Percentiles rank a stretch among this genome's conserved stretches.
Conservation (phyloP, 2,329 filamentous ascomycete genomes). For the Pyrenophora teres region DNA sequence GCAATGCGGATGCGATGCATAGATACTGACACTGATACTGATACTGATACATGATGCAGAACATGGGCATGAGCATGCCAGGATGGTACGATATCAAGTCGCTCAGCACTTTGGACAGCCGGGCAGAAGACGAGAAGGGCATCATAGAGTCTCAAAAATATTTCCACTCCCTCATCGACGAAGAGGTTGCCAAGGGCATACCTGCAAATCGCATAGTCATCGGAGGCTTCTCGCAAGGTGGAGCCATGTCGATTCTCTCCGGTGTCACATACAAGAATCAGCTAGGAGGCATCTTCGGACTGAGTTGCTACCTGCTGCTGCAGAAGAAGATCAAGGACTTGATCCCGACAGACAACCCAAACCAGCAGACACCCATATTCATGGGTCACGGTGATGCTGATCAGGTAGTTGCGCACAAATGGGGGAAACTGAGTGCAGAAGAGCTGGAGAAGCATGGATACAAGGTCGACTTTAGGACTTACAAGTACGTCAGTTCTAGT, state of each 20-base stretch:
- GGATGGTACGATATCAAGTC: slow-evolving; percentile 80
- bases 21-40: not conserved
- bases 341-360: slow-evolving; percentile 55
- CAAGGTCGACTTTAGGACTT: slow-evolving; percentile 75
- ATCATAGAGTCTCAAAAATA: slow-evolving; percentile 74
- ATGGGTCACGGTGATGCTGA: slow-evolving; percentile 87
- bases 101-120: slow-evolving; percentile 52
- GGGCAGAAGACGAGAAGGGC: slow-evolving; percentile 70
- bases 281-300: slow-evolving; percentile 83
- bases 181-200: slow-evolving; percentile 81
- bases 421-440: slow-evolving; percentile 70
- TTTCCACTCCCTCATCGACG: slow-evolving; percentile 77
- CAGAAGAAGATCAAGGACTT: slow-evolving; percentile 63
- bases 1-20: not conserved
- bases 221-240: slow-evolving; percentile 85
- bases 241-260: slow-evolving; percentile 81
- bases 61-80: slow-evolving; percentile 78
- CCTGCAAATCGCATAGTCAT: slow-evolving; percentile 81
- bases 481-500: slow-evolving; percentile 59
- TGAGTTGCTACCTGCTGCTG: slow-evolving; percentile 82
- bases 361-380: slow-evolving; percentile 80
- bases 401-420: slow-evolving; percentile 69
- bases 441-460: slow-evolving; percentile 71
- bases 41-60: slow-evolving; percentile 53
- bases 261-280: slow-evolving; percentile 75